Evolutionary conservation across 2,329 filamentous ascomycete genomes (phyloP).

Genomic region (Pseudogymnoascus verrucosus): DNA sequence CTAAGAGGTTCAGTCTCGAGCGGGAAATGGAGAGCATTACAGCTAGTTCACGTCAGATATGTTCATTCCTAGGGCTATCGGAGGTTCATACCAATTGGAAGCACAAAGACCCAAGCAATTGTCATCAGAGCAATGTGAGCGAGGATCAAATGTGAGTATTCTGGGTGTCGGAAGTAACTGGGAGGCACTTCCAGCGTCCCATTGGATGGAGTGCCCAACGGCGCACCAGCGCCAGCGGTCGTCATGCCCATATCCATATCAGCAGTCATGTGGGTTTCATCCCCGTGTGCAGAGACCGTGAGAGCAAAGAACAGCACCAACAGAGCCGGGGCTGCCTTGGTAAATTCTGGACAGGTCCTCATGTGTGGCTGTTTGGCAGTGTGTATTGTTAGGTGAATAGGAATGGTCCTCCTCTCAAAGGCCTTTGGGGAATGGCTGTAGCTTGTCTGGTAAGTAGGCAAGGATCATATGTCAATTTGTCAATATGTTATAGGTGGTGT

Average conservation of each 20-base stretch:
- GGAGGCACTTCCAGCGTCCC: slow-evolving; percentile 22
- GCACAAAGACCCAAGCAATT: slow-evolving; percentile 58
- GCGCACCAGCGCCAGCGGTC: slow-evolving; percentile 7
- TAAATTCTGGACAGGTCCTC: background rate
- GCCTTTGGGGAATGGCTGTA: background rate
- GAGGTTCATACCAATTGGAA: slow-evolving; percentile 54
- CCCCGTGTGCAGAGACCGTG: slow-evolving; percentile 26
- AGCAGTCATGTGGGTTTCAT: slow-evolving; percentile 20
- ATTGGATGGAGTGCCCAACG: slow-evolving; percentile 1
- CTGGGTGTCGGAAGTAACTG: slow-evolving; percentile 35
- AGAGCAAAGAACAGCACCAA: slow-evolving; percentile 26
- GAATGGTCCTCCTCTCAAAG: background rate
- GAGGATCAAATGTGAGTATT: slow-evolving; percentile 31
- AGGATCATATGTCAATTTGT: background rate
- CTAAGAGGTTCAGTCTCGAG: slow-evolving; percentile 63
- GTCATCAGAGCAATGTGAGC: slow-evolving; percentile 63
- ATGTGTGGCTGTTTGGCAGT: background rate
- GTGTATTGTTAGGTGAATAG: background rate
- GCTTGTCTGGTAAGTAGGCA: background rate
- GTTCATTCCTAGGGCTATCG: background rate
- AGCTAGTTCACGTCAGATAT: slow-evolving; percentile 15
- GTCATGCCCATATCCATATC: slow-evolving; percentile 27
- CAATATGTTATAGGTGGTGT: background rate
- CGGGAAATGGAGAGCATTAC: slow-evolving; percentile 79
- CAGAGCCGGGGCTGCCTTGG: slow-evolving; percentile 23